Conservation (phyloP, 2,329 filamentous ascomycete genomes). For the Dissoconium aciculare region DNA sequence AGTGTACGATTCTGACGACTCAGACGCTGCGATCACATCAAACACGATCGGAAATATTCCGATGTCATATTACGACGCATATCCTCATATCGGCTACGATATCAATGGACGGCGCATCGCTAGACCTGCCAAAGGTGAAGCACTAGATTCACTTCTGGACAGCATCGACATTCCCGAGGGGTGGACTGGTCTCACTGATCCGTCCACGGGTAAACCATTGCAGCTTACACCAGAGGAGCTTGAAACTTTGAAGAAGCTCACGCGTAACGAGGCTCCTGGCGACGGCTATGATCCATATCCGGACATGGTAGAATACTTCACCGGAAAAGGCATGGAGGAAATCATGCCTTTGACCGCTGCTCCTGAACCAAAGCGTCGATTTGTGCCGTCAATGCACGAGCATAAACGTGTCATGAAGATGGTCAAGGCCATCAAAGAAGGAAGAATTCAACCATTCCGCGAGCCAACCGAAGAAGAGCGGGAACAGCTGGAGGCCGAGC, state of each 20-base stretch:
- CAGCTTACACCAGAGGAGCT: constrained; percentile 77
- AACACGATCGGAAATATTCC: constrained; percentile 97
- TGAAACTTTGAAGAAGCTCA: constrained; percentile 73
- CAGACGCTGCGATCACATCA: constrained; percentile 58
- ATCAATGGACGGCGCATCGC: constrained; percentile 98
- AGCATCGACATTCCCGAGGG: constrained; percentile 95
- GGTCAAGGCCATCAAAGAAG: constrained; percentile 87
- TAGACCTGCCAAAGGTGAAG: constrained; percentile 85
- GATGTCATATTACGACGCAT: constrained; percentile 88
- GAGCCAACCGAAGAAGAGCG: constrained; percentile 49
- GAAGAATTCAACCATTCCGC: constrained; percentile 81
- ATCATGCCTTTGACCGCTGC: constrained; percentile 90
- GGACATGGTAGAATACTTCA: constrained; percentile 87
- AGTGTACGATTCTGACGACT: constrained; percentile 90
- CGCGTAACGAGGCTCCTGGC: constrained; percentile 73
- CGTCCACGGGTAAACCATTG: constrained; percentile 81
- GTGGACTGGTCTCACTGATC: constrained; percentile 92
- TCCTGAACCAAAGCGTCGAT: constrained; percentile 88
- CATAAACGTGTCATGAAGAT: constrained; percentile 94
- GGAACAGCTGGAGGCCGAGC: constrained; percentile 48
- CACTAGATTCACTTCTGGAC: constrained; percentile 81
- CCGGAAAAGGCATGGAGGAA: constrained; percentile 64
- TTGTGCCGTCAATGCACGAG: constrained; percentile 93
- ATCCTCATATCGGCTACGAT: constrained; percentile 95
- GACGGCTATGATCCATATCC: constrained; percentile 90